These are phyloP conservation scores for Plasmodium gonderi DNA, from an alignment of 169 alveolate genomes.

Conservation along the genomic window DNA sequence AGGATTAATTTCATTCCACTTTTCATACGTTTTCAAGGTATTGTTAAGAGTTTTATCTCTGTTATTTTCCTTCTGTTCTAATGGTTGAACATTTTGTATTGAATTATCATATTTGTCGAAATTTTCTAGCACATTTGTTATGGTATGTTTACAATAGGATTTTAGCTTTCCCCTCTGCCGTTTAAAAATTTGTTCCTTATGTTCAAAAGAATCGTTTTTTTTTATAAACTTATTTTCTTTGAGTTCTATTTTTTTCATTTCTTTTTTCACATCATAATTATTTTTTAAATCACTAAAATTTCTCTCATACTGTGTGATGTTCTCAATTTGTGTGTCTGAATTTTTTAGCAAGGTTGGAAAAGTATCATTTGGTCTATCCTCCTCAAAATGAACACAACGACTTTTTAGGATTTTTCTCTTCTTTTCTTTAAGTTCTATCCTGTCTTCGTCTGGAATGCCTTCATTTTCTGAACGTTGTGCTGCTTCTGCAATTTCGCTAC, in stretches of 20 bases:
- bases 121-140: slow-evolving; percentile 3
- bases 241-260: not conserved
- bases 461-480: not conserved
- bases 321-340: not conserved
- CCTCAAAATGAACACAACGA: not conserved
- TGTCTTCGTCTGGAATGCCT: not conserved
- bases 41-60: not conserved
- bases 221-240: slow-evolving; percentile 10
- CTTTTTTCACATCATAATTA: slow-evolving; percentile 16
- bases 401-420: not conserved
- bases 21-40: not conserved
- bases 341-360: not conserved
- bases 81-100: slow-evolving; percentile 4
- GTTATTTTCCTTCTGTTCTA: slow-evolving; percentile 7
- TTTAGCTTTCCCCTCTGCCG: slow-evolving; percentile 65
- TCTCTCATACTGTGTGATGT: slow-evolving; percentile 13
- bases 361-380: not conserved
- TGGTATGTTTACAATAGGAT: slow-evolving; percentile 13
- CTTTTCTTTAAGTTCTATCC: not conserved
- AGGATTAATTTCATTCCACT: not conserved
- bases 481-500: not conserved
- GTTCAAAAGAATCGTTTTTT: slow-evolving; percentile 40
- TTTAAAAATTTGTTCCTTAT: slow-evolving; percentile 27
- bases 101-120: not conserved
- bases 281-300: slow-evolving; percentile 31